Conservation (phyloP, 2,329 filamentous ascomycete species). For the Meredithiella fracta region DNA sequence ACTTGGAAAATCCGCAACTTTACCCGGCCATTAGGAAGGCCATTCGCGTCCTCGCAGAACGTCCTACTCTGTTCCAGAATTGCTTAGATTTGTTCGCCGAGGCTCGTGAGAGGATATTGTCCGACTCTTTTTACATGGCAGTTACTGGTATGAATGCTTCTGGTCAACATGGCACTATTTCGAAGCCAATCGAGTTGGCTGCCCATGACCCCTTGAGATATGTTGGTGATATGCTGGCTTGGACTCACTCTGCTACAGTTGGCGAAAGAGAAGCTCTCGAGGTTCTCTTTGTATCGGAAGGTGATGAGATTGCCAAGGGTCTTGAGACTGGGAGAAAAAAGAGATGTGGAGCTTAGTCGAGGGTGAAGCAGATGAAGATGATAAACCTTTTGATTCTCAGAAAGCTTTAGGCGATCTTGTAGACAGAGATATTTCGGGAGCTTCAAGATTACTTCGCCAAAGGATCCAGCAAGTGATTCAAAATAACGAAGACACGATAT, state of each 20-base stretch:
- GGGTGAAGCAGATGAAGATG: slow-evolving; percentile 35
- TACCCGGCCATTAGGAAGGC: slow-evolving; percentile 69
- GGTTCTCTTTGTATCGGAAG: slow-evolving; percentile 77
- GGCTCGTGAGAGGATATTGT: slow-evolving; percentile 69
- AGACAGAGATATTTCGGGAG: slow-evolving; percentile 67
- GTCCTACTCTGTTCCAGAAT: slow-evolving; percentile 79
- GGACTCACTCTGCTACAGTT: slow-evolving; percentile 86
- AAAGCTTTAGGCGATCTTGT: slow-evolving; percentile 75
- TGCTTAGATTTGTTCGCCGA: slow-evolving; percentile 89
- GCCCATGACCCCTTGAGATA: slow-evolving; percentile 87
- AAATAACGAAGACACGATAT: slow-evolving; percentile 74
- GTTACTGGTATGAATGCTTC: slow-evolving; percentile 55
- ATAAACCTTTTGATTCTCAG: slow-evolving; percentile 55
- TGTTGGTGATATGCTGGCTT: slow-evolving; percentile 92
- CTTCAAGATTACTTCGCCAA: slow-evolving; percentile 70
- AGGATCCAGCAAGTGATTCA: slow-evolving; percentile 84
- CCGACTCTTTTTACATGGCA: slow-evolving; percentile 76
- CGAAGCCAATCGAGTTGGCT: slow-evolving; percentile 85
- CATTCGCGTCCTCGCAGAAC: slow-evolving; percentile 71
- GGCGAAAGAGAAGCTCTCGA: slow-evolving; percentile 88
- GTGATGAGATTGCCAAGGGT: slow-evolving; percentile 62
- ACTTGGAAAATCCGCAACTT: slow-evolving; percentile 88
- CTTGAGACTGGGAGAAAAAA: slow-evolving; percentile 65
- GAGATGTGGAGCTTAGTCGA: slow-evolving; percentile 63
- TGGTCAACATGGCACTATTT: slow-evolving; percentile 39